phyloP scores from a whole-genome alignment of 257 asterid species.

The Linderniella brevidens region DNA sequence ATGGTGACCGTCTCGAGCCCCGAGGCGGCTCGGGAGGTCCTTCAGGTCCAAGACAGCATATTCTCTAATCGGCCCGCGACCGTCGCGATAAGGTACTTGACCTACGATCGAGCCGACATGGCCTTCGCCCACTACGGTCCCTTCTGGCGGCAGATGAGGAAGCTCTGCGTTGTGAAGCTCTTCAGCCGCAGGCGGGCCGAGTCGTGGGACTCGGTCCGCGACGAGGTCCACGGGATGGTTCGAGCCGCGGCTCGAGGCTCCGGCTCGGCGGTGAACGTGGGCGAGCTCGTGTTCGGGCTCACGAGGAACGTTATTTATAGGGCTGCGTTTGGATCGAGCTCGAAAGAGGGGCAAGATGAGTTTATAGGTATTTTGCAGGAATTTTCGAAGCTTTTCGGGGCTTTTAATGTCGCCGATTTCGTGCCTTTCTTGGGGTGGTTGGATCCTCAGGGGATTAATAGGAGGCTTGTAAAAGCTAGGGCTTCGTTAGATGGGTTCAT shows the following conservation, averaged over 20 bases:
- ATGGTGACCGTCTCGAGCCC: constrained; percentile 62
- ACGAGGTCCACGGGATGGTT: constrained; percentile 50
- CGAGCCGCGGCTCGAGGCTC: constrained; percentile 16
- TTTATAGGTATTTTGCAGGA: constrained; percentile 62
- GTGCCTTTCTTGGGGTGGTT: constrained; percentile 50
- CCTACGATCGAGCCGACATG: constrained; percentile 79
- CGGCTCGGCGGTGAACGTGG: constrained; percentile 36
- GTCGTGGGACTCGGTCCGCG: constrained; percentile 90
- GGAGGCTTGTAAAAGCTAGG: constrained; percentile 33
- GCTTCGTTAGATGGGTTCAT: constrained; percentile 61
- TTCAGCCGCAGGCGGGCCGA: constrained; percentile 79
- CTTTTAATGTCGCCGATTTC: constrained; percentile 64
- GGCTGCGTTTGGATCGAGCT: constrained; percentile 74
- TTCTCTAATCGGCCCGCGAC: constrained; percentile 84
- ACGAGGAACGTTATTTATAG: constrained; percentile 51
- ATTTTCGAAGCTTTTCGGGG: constrained; percentile 63
- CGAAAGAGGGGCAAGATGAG: constrained; percentile 43
- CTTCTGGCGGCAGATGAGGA: constrained; percentile 90
- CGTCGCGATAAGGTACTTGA: constrained; percentile 47
- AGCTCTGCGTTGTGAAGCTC: constrained; percentile 68
- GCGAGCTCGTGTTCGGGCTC: constrained; percentile 66
- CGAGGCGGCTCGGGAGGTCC: constrained; percentile 55
- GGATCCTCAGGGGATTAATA: constrained; percentile 43
- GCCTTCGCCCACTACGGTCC: constrained; percentile 90
- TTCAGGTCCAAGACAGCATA: constrained; percentile 65